Evolutionary conservation across 805 yeast species (phyloP), one percentile per base, ranked within the genome.

Genomic region (Hermanozyma aechmeae): DNA sequence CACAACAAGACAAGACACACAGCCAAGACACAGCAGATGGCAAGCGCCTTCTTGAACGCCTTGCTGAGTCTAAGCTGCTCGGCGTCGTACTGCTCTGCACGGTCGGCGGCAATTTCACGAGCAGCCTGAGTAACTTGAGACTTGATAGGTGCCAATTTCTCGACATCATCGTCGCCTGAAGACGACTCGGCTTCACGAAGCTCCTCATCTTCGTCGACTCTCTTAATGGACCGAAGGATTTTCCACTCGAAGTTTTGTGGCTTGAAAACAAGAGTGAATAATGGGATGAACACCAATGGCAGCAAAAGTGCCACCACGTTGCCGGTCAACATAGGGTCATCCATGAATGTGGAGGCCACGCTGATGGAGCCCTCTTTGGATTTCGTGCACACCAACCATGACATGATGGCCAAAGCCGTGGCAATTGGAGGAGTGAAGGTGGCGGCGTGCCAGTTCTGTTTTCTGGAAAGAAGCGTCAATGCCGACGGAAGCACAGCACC

Each of bases 321-420:
- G 35, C 95, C 96, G 3, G 79, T 76, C 38, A 85, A 65, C 96
- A 87, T 87, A 23, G 96, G 80, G 48, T 82, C 71, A 52, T 87
- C 94, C 38, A 68, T 71, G 40, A 89, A 92, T n/a, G 93, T 74
- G 58, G 50, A 64, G 34, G 43, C 51, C 26, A 59, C 53, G 23
- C 38, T 47, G 16, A 63, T 39, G 2, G 44, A 14, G 9, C 65
- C 65, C 30, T 51, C 53, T 35, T 51, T 42, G 17, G 36, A 45
- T 38, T 56, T 53, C 29, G 68, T 51, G 38, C 53, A 45, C 15
- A 55, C 52, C 39, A 63, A 54, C 69, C 69, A 63, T 15, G 84
- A 61, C 59, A 76, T 72, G 20, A 87, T 66, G 3, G 95, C 87
- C 29, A 76, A 60, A 2, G 61, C 68, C 9, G 92, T 75, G 14